These are phyloP conservation scores for Achaetomium macrosporum DNA, from an alignment of 2,329 filamentous ascomycete species.

Conservation along the genomic window DNA sequence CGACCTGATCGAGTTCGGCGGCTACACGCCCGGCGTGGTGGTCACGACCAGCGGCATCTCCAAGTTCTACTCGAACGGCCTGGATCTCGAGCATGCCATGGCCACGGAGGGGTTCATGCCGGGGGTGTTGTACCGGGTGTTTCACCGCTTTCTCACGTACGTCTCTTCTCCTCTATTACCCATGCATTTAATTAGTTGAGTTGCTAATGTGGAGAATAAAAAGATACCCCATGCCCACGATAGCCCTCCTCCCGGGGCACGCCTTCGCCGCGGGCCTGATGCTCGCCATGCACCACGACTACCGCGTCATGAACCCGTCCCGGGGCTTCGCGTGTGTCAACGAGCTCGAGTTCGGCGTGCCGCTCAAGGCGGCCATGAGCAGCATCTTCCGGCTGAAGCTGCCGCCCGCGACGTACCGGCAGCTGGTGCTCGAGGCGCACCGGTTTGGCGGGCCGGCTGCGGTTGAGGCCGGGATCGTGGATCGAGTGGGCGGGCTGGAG, in stretches of 20 bases:
- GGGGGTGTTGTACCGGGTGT: constrained; percentile 57
- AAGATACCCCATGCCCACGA: constrained; percentile 70
- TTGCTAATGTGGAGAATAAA: no score
- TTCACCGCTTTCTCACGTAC: constrained; percentile 56
- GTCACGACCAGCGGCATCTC: constrained; percentile 68
- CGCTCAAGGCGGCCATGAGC: constrained; percentile 69
- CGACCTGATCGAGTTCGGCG: constrained; percentile 64
- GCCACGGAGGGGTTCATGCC: constrained; percentile 55
- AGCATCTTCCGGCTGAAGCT: constrained; percentile 69
- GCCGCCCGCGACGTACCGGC: constrained; percentile 49
- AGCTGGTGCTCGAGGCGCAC: constrained; percentile 66
- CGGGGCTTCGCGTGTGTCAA: constrained; percentile 75
- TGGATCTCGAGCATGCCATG: constrained; percentile 66
- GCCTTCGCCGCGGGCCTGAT: constrained; percentile 79
- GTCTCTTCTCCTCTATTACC: no score
- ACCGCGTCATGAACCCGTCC: constrained; percentile 66
- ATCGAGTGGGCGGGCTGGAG: constrained; percentile 59
- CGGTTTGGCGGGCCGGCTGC: constrained; percentile 60
- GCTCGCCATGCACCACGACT: constrained; percentile 76
- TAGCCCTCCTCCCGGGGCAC: constrained; percentile 75
- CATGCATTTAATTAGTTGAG: no score
- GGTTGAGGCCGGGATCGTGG: constrained; percentile 61
- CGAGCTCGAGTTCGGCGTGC: constrained; percentile 72
- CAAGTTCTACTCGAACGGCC: constrained; percentile 79
- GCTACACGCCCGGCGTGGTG: constrained; percentile 63